Evolutionary conservation across 768 basidiomycete species (phyloP).

Genomic region (Trametes elegans): DNA sequence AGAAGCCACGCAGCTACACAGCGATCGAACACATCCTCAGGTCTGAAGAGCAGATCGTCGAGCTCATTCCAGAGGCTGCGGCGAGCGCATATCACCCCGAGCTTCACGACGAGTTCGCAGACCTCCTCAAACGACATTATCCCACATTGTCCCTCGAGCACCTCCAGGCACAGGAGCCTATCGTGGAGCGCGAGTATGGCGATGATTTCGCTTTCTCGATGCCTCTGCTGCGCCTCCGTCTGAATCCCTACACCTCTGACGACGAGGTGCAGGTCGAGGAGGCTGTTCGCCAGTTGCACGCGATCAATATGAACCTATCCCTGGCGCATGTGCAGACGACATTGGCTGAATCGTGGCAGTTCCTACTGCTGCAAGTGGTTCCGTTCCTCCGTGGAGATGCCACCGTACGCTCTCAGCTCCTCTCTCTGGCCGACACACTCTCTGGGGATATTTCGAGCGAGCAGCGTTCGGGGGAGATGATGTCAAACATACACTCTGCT

Average conservation of each 20-base stretch:
- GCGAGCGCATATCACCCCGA: conserved; percentile 70
- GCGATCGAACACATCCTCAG: conserved; percentile 57
- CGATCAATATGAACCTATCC: conserved; percentile 87
- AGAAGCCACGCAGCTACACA: conserved; percentile 59
- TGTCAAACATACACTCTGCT: conserved; percentile 76
- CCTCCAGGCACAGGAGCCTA: conserved; percentile 58
- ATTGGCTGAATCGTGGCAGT: conserved; percentile 77
- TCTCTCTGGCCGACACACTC: conserved; percentile 59
- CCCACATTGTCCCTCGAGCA: conserved; percentile 63
- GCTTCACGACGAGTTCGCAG: conserved; percentile 61
- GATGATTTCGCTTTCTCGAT: conserved; percentile 75
- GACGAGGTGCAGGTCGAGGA: conserved; percentile 46
- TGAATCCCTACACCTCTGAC: conserved; percentile 46
- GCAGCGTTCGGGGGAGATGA: conserved; percentile 76
- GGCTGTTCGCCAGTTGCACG: conserved; percentile 57
- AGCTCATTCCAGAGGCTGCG: conserved; percentile 67
- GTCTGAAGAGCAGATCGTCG: conserved; percentile 60
- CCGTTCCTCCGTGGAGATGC: conserved; percentile 63
- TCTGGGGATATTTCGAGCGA: conserved; percentile 69
- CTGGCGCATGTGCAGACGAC: conserved; percentile 75
- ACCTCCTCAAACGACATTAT: conserved; percentile 49
- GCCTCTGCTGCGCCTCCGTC: conserved; percentile 54
- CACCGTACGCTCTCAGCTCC: conserved; percentile 51
- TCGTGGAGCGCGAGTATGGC: conserved; percentile 73
- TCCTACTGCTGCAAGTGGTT: conserved; percentile 59